A percentile compares a stretch with the other conserved stretches of the same genome.
These are phyloP conservation scores for Begonia peltatifolia DNA, from an alignment of 306 rosid genomes.

Conservation along the genomic window DNA sequence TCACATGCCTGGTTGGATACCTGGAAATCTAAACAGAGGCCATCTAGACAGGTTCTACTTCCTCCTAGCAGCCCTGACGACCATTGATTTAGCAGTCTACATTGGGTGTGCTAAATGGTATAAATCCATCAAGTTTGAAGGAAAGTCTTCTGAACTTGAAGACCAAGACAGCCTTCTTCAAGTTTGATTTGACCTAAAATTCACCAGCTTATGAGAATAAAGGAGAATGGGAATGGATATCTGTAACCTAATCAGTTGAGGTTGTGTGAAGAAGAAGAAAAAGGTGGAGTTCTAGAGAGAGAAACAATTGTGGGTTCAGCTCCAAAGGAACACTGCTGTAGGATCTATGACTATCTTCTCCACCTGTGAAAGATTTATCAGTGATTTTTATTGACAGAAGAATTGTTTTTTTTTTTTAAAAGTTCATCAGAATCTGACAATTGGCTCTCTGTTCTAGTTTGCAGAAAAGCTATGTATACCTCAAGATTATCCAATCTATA, in stretches of 20 bases:
- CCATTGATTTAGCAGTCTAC: constrained; percentile 58
- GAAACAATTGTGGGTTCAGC: neutral
- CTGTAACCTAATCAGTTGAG: neutral
- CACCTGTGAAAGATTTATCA: too few relatives aligned
- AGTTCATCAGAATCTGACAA: too few relatives aligned
- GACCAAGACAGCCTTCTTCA: constrained; percentile 16
- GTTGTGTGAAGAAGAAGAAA: neutral
- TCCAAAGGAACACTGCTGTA: too few relatives aligned
- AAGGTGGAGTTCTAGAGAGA: neutral
- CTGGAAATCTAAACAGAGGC: constrained; percentile 91
- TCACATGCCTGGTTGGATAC: constrained; percentile 97
- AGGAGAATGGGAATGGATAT: constrained; percentile 15
- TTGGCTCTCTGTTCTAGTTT: too few relatives aligned
- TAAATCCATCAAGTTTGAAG: constrained; percentile 64
- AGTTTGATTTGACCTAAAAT: constrained; percentile 32
- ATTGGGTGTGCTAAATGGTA: constrained; percentile 82
- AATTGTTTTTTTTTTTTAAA: too few relatives aligned
- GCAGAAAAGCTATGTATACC: too few relatives aligned
- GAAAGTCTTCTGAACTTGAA: constrained; percentile 30
- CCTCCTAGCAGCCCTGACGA: constrained; percentile 82
- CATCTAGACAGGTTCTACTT: constrained; percentile 88
- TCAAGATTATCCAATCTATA: too few relatives aligned
- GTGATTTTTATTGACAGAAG: too few relatives aligned
- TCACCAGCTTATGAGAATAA: constrained; percentile 33
- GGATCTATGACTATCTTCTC: too few relatives aligned